These are phyloP conservation scores for Phytophthora colocasiae DNA, from an alignment of 352 stramenopile species.

Conservation along the genomic window DNA sequence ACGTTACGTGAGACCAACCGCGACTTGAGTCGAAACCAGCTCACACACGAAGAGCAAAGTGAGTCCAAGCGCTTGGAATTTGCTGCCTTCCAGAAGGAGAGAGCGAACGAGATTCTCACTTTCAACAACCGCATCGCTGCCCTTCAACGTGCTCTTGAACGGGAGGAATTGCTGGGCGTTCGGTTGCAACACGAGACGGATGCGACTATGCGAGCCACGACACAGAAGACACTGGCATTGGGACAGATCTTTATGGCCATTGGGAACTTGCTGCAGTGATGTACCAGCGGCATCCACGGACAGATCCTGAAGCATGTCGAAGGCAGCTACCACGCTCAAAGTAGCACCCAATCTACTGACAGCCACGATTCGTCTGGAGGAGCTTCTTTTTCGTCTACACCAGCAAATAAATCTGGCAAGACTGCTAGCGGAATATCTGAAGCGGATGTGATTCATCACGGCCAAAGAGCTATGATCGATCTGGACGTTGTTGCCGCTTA, in stretches of 20 bases:
- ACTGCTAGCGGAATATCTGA: conserved; percentile 68
- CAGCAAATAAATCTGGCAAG: conserved; percentile 7
- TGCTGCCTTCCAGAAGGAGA: conserved; percentile 88
- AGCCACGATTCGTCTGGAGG: conserved; percentile 16
- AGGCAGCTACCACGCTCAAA: conserved; percentile 36
- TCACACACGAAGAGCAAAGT: conserved; percentile 87
- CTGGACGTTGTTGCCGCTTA: conserved; percentile 94
- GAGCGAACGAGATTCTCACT: conserved; percentile 93
- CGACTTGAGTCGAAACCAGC: conserved; percentile 79
- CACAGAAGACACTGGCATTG: conserved; percentile 91
- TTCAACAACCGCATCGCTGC: conserved; percentile 92
- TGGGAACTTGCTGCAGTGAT: conserved; percentile 83
- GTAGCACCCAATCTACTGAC: conserved; percentile 30
- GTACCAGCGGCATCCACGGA: conserved; percentile 85
- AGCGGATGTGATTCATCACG: conserved; percentile 86
- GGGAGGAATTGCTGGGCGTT: conserved; percentile 69
- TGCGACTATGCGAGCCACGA: conserved; percentile 86
- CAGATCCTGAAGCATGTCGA: conserved; percentile 91
- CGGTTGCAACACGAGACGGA: conserved; percentile 90
- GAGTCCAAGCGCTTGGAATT: conserved; percentile 86
- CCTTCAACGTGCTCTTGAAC: conserved; percentile 84
- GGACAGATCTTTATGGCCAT: conserved; percentile 92
- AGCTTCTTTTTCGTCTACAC: conserved; percentile 13
- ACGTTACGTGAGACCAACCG: conserved; percentile 93
- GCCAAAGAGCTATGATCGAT: conserved; percentile 85